These are phyloP conservation scores for Ceratobasidium sp. DNA, from an alignment of 1,284 basidiomycete genomes.

Conservation along the genomic window DNA sequence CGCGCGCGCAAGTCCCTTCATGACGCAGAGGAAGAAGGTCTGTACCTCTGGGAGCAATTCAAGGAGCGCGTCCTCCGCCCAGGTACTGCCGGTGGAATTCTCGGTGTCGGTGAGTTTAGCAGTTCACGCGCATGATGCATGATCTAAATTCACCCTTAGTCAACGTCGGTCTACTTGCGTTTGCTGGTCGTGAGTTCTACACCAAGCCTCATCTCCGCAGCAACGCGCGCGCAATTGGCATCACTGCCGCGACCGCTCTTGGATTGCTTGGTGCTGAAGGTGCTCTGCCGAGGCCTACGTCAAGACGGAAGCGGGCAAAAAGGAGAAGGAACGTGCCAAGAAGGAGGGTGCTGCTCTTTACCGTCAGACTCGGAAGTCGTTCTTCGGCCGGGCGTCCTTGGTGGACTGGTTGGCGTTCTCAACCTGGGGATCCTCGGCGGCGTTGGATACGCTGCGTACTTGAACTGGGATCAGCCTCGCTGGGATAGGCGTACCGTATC, in stretches of 20 bases:
- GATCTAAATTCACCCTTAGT: constrained; percentile 52
- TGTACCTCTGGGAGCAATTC: constrained; percentile 61
- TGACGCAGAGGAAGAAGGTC: constrained; percentile 62
- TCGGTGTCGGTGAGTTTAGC: constrained; percentile 65
- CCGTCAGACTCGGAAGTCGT: constrained; percentile 65
- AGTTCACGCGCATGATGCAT: background rate
- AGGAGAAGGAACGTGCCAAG: constrained; percentile 63
- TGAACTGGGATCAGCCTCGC: constrained; percentile 67
- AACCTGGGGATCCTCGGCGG: constrained; percentile 72
- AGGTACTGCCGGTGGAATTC: constrained; percentile 71
- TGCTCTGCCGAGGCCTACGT: constrained; percentile 68
- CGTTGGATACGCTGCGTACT: constrained; percentile 72
- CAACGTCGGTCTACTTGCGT: constrained; percentile 73
- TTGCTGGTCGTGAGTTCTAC: constrained; percentile 70
- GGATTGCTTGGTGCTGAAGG: constrained; percentile 68
- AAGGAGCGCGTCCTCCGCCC: constrained; percentile 71
- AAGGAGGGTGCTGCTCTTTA: constrained; percentile 69
- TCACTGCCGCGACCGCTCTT: constrained; percentile 61
- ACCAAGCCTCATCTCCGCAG: constrained; percentile 66
- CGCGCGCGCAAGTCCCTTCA: constrained; percentile 50
- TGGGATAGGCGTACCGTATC: constrained; percentile 77
- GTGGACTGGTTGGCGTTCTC: constrained; percentile 69
- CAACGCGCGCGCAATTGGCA: constrained; percentile 63
- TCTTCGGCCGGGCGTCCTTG: constrained; percentile 71
- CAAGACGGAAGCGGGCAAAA: constrained; percentile 63